A percentile compares a stretch with the other conserved stretches of the same genome.
Conservation (phyloP, 2,329 filamentous ascomycete genomes). For the Bipolaris sorokiniana region DNA sequence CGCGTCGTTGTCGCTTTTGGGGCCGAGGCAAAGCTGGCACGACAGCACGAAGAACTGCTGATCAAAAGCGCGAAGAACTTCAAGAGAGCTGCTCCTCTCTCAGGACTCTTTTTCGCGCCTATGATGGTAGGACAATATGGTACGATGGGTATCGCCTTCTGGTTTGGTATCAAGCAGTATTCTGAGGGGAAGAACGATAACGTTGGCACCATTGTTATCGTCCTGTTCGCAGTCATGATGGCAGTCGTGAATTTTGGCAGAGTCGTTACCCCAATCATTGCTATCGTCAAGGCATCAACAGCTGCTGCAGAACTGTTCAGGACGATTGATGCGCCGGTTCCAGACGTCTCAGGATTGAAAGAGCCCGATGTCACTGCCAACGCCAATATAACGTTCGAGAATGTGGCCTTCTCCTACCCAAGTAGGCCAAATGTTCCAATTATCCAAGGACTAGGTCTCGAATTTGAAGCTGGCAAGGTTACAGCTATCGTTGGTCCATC, state of each 20-base stretch:
- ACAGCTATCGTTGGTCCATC: slow-evolving; percentile 77
- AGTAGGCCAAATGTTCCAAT: slow-evolving; percentile 67
- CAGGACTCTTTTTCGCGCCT: slow-evolving; percentile 45
- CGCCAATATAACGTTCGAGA: slow-evolving; percentile 43
- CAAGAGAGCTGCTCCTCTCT: slow-evolving; percentile 37
- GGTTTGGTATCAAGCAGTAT: slow-evolving; percentile 48
- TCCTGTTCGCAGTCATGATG: slow-evolving; percentile 50
- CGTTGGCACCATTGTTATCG: slow-evolving; percentile 46
- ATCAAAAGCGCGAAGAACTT: slow-evolving; percentile 38
- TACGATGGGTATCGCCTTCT: slow-evolving; percentile 48
- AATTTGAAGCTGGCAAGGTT: slow-evolving; percentile 67
- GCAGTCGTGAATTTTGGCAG: slow-evolving; percentile 44
- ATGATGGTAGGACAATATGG: slow-evolving; percentile 46
- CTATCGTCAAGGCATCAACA: slow-evolving; percentile 43
- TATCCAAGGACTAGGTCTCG: slow-evolving; percentile 64
- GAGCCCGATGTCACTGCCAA: slow-evolving; percentile 46
- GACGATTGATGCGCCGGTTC: slow-evolving; percentile 44
- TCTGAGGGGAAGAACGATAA: slow-evolving; percentile 37
- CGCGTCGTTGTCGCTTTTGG: slow-evolving; percentile 48
- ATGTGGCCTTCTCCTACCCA: slow-evolving; percentile 49
- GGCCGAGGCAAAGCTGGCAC: slow-evolving; percentile 44
- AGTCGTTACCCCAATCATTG: slow-evolving; percentile 40
- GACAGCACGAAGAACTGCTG: slow-evolving; percentile 36
- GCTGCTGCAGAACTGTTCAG: slow-evolving; percentile 46
- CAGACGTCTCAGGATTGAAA: slow-evolving; percentile 38